These are phyloP conservation scores for Fusarium continuum DNA, from an alignment of 2,329 filamentous ascomycete genomes.

Conservation along the genomic window DNA sequence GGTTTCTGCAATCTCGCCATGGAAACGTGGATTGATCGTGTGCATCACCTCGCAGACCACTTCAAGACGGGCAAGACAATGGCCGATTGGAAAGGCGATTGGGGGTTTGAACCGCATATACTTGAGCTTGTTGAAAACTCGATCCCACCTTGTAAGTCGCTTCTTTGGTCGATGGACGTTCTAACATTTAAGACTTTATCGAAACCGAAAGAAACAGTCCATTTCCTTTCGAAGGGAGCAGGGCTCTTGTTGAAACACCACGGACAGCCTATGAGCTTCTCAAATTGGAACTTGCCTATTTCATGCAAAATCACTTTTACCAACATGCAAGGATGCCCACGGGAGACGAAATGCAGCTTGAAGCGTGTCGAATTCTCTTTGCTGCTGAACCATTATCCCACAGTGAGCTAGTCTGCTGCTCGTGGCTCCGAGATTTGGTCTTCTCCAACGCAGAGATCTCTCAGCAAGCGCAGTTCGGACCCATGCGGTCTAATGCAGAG, in stretches of 20 bases:
- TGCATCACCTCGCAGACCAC: slow-evolving; percentile 53
- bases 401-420: neutral
- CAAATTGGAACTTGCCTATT: slow-evolving; percentile 35
- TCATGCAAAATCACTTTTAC: slow-evolving; percentile 40
- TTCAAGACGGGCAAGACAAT: slow-evolving; percentile 54
- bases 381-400: slow-evolving; percentile 16
- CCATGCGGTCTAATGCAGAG: slow-evolving; percentile 38
- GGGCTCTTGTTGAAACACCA: slow-evolving; percentile 30
- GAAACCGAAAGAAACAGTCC: slow-evolving; percentile 37
- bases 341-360: slow-evolving; percentile 33
- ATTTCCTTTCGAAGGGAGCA: slow-evolving; percentile 31
- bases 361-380: slow-evolving; percentile 33
- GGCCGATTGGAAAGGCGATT: slow-evolving; percentile 55
- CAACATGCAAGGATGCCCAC: slow-evolving; percentile 24
- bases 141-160: slow-evolving; percentile 51
- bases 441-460: slow-evolving; percentile 22
- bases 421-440: slow-evolving; percentile 36
- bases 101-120: slow-evolving; percentile 53
- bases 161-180: rapidly evolving
- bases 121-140: slow-evolving; percentile 52
- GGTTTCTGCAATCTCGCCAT: slow-evolving; percentile 52
- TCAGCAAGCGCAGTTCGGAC: slow-evolving; percentile 38
- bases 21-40: slow-evolving; percentile 49
- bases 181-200: slow-evolving; percentile 32
- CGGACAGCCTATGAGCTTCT: slow-evolving; percentile 36